Evolutionary conservation across 495 filamentous ascomycete genomes (phyloP), one percentile per base, ranked within the genome.

Genomic region (Penicillium dipodomyicola): DNA sequence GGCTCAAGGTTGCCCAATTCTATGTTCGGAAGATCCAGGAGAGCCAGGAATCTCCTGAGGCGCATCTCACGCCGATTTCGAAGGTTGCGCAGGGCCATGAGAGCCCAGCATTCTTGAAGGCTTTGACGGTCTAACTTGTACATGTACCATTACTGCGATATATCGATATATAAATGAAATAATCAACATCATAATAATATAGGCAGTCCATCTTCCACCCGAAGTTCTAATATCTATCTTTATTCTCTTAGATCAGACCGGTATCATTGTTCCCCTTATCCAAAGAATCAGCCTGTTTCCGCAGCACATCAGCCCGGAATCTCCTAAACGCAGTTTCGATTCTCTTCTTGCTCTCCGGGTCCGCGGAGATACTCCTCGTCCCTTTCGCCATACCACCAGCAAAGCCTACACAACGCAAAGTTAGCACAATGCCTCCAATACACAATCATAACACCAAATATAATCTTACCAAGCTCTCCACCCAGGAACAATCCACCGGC

Each of bases 311-410:
- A 0, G 81, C 81, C 41, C 78, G 80, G 63, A 86, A 87, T 47
- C 73, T 77, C 53, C 79, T 71, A 53, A 87, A 89, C 0, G 86
- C 87, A n/a, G 62, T 76, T 70, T 87, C 82, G 39, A 90, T 83
- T 51, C 87, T 68, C 65, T 72, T 66, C 59, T 72, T 73, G 12
- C 71, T 69, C 48, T 83, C 82, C 0, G 82, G 73, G 65, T 90
- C 84, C 19, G 61, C 58, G 0, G 68, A 73, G 50, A 90, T 81
- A 4, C 63, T 70, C 19, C 79, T 67, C 32, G 75, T 75, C 10
- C 80, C 84, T 7, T 76, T 72, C 11, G 73, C 72, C 0, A 77
- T 74, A 3, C 87, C 87, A 0, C 75, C 77, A 40, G 86, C 60
- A 32, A 87, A 67, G 0, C 87, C 86, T 63, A 64, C 33, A 20